Conservation (phyloP, 106 monocot species). For the Allium fistulosum region DNA sequence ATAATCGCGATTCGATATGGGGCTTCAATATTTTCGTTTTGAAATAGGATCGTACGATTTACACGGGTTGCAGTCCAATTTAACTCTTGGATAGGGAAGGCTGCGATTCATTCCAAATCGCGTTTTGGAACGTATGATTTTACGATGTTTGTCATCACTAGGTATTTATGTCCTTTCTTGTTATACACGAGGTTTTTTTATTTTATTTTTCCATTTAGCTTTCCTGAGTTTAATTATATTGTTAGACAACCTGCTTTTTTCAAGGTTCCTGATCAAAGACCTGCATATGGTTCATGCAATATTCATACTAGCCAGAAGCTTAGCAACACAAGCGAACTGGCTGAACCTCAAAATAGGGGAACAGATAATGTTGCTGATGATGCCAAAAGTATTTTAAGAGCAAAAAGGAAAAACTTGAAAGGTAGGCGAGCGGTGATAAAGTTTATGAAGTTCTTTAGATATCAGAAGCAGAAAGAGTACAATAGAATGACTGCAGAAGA, state of each 20-base stretch:
- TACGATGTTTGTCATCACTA: too few relatives aligned
- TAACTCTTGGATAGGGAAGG: too few relatives aligned
- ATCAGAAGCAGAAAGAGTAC: slow-evolving; percentile 92
- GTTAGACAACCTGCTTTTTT: slow-evolving; percentile 21
- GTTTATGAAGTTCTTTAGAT: slow-evolving; percentile 87
- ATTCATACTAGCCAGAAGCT: slow-evolving; percentile 28
- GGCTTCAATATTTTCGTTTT: too few relatives aligned
- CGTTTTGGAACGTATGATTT: too few relatives aligned
- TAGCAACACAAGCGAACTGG: slow-evolving; percentile 5
- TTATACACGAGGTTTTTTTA: too few relatives aligned
- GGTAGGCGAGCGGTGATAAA: slow-evolving; percentile 82
- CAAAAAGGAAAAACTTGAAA: slow-evolving; percentile 80
- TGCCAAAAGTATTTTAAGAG: slow-evolving; percentile 26
- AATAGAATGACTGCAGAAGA: slow-evolving; percentile 96
- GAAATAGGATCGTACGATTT: too few relatives aligned
- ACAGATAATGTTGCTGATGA: slow-evolving; percentile 7
- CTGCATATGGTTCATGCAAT: slow-evolving; percentile 10
- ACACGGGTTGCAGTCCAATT: too few relatives aligned
- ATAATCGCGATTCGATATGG: too few relatives aligned
- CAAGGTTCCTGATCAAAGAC: slow-evolving; percentile 22
- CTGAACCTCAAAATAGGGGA: slow-evolving; percentile 15
- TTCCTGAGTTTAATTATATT: background rate
- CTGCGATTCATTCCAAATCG: too few relatives aligned
- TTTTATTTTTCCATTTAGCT: too few relatives aligned
- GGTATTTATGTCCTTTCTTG: too few relatives aligned